These are phyloP conservation scores for Colletotrichum tamarilloi DNA, from an alignment of 2,329 filamentous ascomycete species.

Conservation along the genomic window DNA sequence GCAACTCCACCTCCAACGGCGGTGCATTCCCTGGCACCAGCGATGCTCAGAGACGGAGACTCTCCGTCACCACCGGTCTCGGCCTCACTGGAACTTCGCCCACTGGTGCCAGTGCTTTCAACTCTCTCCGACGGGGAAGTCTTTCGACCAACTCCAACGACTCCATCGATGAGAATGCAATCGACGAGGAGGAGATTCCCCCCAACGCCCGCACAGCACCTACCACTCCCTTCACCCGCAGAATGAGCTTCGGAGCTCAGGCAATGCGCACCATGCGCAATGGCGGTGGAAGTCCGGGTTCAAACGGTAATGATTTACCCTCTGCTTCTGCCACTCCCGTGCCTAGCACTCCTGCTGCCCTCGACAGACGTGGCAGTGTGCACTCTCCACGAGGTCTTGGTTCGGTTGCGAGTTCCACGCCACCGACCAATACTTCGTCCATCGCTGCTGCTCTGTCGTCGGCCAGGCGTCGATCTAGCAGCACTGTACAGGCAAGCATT, in stretches of 20 bases:
- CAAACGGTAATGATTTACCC: slow-evolving; percentile 67
- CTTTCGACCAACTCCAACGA: slow-evolving; percentile 72
- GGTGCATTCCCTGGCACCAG: slow-evolving; percentile 57
- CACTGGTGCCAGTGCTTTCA: slow-evolving; percentile 62
- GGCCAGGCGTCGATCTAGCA: slow-evolving; percentile 51
- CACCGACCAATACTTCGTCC: slow-evolving; percentile 45
- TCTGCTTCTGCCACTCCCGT: slow-evolving; percentile 51
- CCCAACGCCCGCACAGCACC: slow-evolving; percentile 67
- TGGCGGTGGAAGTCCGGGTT: slow-evolving; percentile 68
- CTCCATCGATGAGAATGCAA: slow-evolving; percentile 77
- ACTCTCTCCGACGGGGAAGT: slow-evolving; percentile 70
- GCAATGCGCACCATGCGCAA: slow-evolving; percentile 77
- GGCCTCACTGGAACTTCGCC: slow-evolving; percentile 79
- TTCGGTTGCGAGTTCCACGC: slow-evolving; percentile 35
- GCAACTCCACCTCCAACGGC: slow-evolving; percentile 61
- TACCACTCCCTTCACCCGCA: slow-evolving; percentile 80
- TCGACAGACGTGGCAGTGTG: slow-evolving; percentile 39
- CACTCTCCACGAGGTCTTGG: slow-evolving; percentile 3
- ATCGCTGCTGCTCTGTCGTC: slow-evolving; percentile 48
- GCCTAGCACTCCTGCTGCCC: slow-evolving; percentile 46
- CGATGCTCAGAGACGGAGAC: slow-evolving; percentile 72
- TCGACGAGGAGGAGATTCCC: slow-evolving; percentile 75
- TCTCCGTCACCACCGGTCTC: slow-evolving; percentile 80
- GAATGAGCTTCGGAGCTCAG: slow-evolving; percentile 90
- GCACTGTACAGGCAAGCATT: slow-evolving; percentile 67